Base-by-base conservation (phyloP, 495 filamentous ascomycete genomes). In the Daldinia grandis region DNA sequence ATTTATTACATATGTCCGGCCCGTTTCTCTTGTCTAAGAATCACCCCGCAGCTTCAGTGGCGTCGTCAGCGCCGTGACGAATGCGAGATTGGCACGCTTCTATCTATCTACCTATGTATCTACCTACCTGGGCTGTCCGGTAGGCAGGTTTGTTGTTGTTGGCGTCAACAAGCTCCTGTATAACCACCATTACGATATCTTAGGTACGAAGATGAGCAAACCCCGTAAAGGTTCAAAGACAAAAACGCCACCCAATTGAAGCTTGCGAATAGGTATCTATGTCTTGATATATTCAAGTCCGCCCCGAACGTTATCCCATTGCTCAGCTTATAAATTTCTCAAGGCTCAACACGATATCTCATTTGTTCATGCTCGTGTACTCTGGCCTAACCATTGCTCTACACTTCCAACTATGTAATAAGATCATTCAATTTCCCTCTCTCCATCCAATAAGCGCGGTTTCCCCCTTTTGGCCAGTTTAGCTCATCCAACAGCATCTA, bases 361-460 rank as follows among this genome's bases (percentile, higher is more conserved):
- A 31, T 55, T 40, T 37, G 63, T 56, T 49, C 33, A 53, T 58
- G 44, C 58, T 4, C 42, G 47, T 19, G 24, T 53, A 47, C 31
- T 24, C 38, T 15, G 8, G 35, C 35, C 42, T 35, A 37, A 28
- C 3, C 24, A 14, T 59, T 33, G 35, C 12, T 59, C 30, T 67
- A 59, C 31, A 44, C 5, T 27, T 57, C 55, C 31, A 57, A 55
- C 59, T 59, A n/a, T n/a, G n/a, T n/a, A 37, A 58, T 40, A 42
- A 38, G 1, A 59, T n/a, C n/a, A 24, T 30, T 10, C 7, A 67
- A 64, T 55, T 65, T 55, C 65, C 62, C 62, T 14, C 56, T 31
- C 58, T 12, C 61, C 60, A 73, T 12, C 61, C 60, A 73, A 66
- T 66, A 69, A 69, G 64, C 70, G 70, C 70, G 64, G 58, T 4